A percentile compares a stretch with the other conserved stretches of the same genome.
phyloP scores from a whole-genome alignment of 1,139 yeast genomes.

The Pichia inconspicua region DNA sequence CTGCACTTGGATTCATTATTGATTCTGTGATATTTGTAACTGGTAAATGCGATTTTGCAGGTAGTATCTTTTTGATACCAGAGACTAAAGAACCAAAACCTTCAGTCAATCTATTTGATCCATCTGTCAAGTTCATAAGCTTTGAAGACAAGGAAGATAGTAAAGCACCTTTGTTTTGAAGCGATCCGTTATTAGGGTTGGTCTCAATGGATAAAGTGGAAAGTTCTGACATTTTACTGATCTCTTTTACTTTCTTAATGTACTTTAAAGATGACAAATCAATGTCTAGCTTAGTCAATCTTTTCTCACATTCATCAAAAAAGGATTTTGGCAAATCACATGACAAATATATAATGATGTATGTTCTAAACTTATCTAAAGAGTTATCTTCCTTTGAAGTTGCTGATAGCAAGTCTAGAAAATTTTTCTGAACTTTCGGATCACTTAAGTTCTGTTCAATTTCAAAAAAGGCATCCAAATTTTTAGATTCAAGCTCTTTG shows the following conservation, averaged over 20 bases:
- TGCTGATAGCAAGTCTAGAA: slow-evolving; percentile 44
- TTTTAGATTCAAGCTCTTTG: slow-evolving; percentile 75
- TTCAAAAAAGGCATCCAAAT: slow-evolving; percentile 84
- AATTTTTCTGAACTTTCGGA: slow-evolving; percentile 53
- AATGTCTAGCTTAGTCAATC: slow-evolving; percentile 48
- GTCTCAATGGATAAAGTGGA: slow-evolving; percentile 16
- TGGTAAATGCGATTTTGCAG: slow-evolving; percentile 82
- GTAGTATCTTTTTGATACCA: slow-evolving; percentile 78
- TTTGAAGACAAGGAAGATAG: slow-evolving; percentile 72
- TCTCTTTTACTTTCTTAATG: slow-evolving; percentile 73
- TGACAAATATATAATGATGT: slow-evolving; percentile 59
- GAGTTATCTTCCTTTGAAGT: slow-evolving; percentile 48
- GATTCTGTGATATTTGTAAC: slow-evolving; percentile 87
- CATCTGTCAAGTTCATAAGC: slow-evolving; percentile 79
- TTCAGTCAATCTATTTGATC: slow-evolving; percentile 49
- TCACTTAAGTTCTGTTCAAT: slow-evolving; percentile 73
- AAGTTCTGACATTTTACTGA: slow-evolving; percentile 57
- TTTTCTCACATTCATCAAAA: slow-evolving; percentile 55
- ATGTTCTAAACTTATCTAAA: slow-evolving; percentile 79
- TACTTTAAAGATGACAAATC: slow-evolving; percentile 62
- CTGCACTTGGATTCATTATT: slow-evolving; percentile 71
- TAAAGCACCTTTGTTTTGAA: slow-evolving; percentile 42
- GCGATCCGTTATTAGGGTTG: slow-evolving; percentile 21
- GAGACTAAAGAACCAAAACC: slow-evolving; percentile 84
- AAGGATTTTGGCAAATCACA: slow-evolving; percentile 55